Evolutionary conservation across 495 filamentous ascomycete species (phyloP).

Genomic region (Neurospora discreta): DNA sequence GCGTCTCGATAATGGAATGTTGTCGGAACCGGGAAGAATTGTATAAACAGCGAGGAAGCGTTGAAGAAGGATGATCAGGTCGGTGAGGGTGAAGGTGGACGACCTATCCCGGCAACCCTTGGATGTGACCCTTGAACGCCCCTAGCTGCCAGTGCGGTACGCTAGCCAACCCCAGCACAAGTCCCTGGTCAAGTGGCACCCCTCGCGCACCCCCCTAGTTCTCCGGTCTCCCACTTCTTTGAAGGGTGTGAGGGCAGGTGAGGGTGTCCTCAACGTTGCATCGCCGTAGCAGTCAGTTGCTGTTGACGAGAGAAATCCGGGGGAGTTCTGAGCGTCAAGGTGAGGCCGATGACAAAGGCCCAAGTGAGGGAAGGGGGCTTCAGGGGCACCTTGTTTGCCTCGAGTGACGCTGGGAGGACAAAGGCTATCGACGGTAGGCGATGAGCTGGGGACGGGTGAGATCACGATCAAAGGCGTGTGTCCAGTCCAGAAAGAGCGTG

Average conservation of each 20-base stretch:
- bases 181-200: background rate
- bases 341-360: background rate
- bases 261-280: background rate
- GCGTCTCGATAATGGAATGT: background rate
- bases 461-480: background rate
- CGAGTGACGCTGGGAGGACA: background rate
- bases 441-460: background rate
- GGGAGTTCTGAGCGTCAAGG: background rate
- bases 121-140: background rate
- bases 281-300: background rate
- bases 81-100: background rate
- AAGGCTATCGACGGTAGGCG: background rate
- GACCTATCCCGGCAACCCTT: background rate
- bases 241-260: background rate
- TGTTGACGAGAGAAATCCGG: background rate
- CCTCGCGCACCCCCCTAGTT: background rate
- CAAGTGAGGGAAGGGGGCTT: background rate
- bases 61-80: background rate
- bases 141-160: background rate
- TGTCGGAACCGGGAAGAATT: background rate
- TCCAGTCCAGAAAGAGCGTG: background rate
- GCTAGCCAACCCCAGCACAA: background rate
- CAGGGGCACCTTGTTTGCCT: background rate
- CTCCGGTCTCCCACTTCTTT: background rate
- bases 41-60: background rate